These are phyloP conservation scores for Calonectria henricotiae DNA, from an alignment of 2,329 filamentous ascomycete genomes.

Conservation along the genomic window DNA sequence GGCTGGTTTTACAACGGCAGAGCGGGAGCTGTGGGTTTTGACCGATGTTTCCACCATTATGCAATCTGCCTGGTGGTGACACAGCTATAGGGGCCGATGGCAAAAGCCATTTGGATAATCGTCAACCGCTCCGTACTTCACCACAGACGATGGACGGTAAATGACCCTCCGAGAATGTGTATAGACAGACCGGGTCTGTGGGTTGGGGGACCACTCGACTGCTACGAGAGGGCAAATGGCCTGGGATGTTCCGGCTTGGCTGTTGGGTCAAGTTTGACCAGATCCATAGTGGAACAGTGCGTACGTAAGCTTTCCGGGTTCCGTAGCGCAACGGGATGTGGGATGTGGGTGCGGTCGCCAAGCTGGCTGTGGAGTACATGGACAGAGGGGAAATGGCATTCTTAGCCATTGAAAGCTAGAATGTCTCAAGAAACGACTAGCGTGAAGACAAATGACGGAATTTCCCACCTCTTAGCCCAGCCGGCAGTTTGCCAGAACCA, in stretches of 20 bases:
- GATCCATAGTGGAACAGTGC: constrained; percentile 46
- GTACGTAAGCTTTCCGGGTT: constrained; percentile 49
- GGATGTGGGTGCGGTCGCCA: constrained; percentile 38
- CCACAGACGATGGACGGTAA: neutral
- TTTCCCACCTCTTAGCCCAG: constrained; percentile 39
- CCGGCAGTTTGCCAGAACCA: constrained; percentile 42
- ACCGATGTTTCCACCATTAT: constrained; percentile 7
- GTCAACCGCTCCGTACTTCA: neutral
- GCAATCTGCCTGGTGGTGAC: neutral
- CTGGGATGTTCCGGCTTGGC: constrained; percentile 29
- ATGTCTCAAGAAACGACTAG: constrained; percentile 53
- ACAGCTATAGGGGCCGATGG: neutral
- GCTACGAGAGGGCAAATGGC: constrained; percentile 30
- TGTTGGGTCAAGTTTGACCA: constrained; percentile 32
- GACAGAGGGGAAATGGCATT: constrained; percentile 38
- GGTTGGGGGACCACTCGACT: constrained; percentile 13
- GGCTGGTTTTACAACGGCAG: neutral
- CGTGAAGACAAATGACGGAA: constrained; percentile 43
- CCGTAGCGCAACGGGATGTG: constrained; percentile 44
- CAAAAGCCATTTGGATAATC: neutral
- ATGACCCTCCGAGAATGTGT: constrained; percentile 2
- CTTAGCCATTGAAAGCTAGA: constrained; percentile 48
- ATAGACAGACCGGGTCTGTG: neutral
- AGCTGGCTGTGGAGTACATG: constrained; percentile 42
- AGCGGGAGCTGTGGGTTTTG: constrained; percentile 19